phyloP scores from a whole-genome alignment of 305 asterid species.

The Fraxinus xanthoxyloides region DNA sequence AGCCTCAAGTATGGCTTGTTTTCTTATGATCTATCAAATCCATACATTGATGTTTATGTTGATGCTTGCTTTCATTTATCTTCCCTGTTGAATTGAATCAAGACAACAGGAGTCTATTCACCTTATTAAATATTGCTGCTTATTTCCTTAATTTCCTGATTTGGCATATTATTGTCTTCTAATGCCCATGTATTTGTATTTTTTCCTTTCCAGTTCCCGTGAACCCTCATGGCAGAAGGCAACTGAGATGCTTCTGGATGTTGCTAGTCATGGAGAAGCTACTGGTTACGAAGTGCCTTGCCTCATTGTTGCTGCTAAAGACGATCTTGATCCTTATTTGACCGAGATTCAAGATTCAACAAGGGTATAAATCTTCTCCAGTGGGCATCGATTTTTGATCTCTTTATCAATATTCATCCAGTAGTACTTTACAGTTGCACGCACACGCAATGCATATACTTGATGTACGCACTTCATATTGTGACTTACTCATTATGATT shows the following conservation, averaged over 20 bases:
- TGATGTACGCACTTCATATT: constrained; percentile 1
- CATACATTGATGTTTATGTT: neutral
- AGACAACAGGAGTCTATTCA: neutral
- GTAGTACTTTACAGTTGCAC: neutral
- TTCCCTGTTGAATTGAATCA: neutral
- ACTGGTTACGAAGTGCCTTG: constrained; percentile 91
- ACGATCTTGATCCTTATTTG: constrained; percentile 78
- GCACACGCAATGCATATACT: neutral
- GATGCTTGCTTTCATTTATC: neutral
- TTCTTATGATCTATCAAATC: neutral
- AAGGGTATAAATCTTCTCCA: constrained; percentile 50
- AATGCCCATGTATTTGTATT: constrained; percentile 9
- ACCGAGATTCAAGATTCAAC: constrained; percentile 96
- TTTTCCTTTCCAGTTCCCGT: constrained; percentile 51
- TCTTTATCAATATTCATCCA: neutral
- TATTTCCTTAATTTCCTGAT: neutral
- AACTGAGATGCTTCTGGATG: constrained; percentile 85
- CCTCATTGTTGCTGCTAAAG: constrained; percentile 95
- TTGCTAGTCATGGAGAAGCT: constrained; percentile 93
- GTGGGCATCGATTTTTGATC: neutral
- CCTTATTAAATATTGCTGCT: neutral
- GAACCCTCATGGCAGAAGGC: constrained; percentile 86
- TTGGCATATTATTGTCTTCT: neutral
- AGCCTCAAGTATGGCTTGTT: neutral
- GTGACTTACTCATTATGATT: neutral